Conservation (phyloP, 805 yeast genomes). For the Debaryomyces hansenii region DNA sequence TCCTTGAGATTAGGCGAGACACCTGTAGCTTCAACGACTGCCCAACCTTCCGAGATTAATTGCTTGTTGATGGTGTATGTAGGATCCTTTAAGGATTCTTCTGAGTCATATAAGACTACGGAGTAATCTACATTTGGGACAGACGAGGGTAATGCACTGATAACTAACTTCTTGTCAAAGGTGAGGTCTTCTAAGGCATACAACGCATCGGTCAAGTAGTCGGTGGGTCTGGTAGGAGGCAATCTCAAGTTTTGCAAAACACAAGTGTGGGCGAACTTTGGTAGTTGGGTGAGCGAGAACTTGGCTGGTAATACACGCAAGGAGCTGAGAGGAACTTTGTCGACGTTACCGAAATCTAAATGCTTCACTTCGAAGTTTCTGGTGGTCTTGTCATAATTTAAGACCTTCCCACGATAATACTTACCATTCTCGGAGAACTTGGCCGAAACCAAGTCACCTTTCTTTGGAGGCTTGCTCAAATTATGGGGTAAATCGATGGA, state of each 20-base stretch:
- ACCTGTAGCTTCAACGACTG: conserved; percentile 45
- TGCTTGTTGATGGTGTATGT: conserved; percentile 60
- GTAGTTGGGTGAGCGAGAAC: conserved; percentile 37
- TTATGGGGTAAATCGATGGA: conserved; percentile 41
- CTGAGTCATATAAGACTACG: conserved; percentile 57
- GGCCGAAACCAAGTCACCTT: conserved; percentile 58
- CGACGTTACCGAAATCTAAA: conserved; percentile 61
- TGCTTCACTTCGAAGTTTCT: conserved; percentile 52
- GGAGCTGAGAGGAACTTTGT: conserved; percentile 41
- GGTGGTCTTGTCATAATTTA: conserved; percentile 44
- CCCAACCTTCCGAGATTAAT: conserved; percentile 60
- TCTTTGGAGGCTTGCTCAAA: conserved; percentile 45
- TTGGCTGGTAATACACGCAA: conserved; percentile 55
- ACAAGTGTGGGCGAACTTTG: conserved; percentile 58
- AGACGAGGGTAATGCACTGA: conserved; percentile 46
- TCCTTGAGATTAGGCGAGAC: conserved; percentile 32
- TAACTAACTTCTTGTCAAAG: conserved; percentile 53
- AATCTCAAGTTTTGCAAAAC: conserved; percentile 51
- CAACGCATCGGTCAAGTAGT: conserved; percentile 55
- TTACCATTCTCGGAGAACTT: conserved; percentile 52
- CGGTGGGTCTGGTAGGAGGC: conserved; percentile 58
- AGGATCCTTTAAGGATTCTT: conserved; percentile 52
- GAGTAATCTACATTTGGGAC: conserved; percentile 47
- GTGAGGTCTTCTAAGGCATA: conserved; percentile 53
- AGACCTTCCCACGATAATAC: conserved; percentile 58